A percentile compares a stretch with the other conserved stretches of the same genome.
Conservation (phyloP, 2,329 filamentous ascomycete genomes). For the Colletotrichum cereale region DNA sequence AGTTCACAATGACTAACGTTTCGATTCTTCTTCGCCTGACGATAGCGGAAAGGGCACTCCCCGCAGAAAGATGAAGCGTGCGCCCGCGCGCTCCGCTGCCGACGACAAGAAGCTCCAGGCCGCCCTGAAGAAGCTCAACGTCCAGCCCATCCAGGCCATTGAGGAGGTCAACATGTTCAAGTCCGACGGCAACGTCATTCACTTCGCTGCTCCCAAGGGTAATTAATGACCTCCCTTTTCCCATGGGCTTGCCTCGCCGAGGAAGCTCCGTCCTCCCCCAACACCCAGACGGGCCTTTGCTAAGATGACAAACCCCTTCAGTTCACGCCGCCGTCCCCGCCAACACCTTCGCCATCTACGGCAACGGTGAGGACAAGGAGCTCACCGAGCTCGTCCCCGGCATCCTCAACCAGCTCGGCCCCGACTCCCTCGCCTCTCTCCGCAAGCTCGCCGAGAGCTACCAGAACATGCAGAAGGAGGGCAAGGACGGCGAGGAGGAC, state of each 20-base stretch:
- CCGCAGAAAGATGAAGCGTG: slow-evolving; percentile 98
- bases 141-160: slow-evolving; percentile 98
- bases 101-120: slow-evolving; percentile 99
- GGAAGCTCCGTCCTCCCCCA: not conserved
- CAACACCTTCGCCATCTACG: slow-evolving; percentile 99
- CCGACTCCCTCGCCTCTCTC: slow-evolving; percentile 96
- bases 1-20: slow-evolving; percentile 47
- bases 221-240: slow-evolving; percentile 53
- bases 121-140: slow-evolving; percentile 98
- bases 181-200: slow-evolving; percentile 99
- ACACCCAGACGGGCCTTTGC: not conserved
- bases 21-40: slow-evolving; percentile 30
- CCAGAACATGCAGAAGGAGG: slow-evolving; percentile 98
- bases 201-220: slow-evolving; percentile 99
- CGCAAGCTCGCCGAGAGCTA: slow-evolving; percentile 99
- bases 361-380: slow-evolving; percentile 99
- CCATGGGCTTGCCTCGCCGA: not conserved
- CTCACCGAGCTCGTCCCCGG: slow-evolving; percentile 99
- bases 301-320: slow-evolving; percentile 53
- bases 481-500: slow-evolving; percentile 83
- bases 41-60: slow-evolving; percentile 94
- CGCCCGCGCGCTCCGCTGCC: slow-evolving; percentile 89
- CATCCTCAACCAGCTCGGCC: slow-evolving; percentile 99
- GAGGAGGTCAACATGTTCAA: slow-evolving; percentile 99
- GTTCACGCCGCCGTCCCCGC: slow-evolving; percentile 96